Base-by-base conservation (phyloP, 2,329 filamentous ascomycete genomes). In the Aureobasidium sp. region DNA sequence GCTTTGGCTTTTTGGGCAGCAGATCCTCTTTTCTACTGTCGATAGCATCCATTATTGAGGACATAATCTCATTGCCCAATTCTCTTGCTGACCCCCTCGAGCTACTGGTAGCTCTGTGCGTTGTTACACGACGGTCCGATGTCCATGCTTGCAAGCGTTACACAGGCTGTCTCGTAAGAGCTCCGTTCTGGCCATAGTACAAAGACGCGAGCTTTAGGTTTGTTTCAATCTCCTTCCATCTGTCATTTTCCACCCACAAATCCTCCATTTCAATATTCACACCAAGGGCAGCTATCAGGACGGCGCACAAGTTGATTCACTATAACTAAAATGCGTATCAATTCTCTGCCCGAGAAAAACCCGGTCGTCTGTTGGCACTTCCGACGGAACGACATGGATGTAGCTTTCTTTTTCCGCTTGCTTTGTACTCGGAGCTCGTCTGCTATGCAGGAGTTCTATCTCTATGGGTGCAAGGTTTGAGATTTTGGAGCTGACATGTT, bases 31-130 rank as follows among this genome's bases (percentile, higher is more conserved):
- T 44, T 59, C 57, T 45, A 16, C 45, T 59, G 57, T 59, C 57
- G 36, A 59, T 59, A 59, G 57, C 57, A 59, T 59, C 44, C 36
- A 41, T 59, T 59, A 59, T 48, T 48, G 54, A 58, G 54, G 42
- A 58, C 30, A 37, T 48, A 48, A 58, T 58, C 54, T 39, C 32
- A 58, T 58, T 58, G 41, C 54, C 27, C 30, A 29, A 29, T 39
- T 37, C n/a, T 13, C 14, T 36, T 30, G 10, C 54, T 37, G 32
- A 58, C 54, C 29, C 34, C 1, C 16, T 45, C 14, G 36, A 55
- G 30, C 51, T 42, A 6, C 25, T 30, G 16, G 5, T 29, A 30
- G 50, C 50, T 30, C 37, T 30, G 25, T 21, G 29, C 13, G 8
- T 29, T 21, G 10, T 21, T 11, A 37, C 49, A 39, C 32, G 27